Evolutionary conservation across 2,329 filamentous ascomycete genomes (phyloP).

Genomic region (Penicillium thymicola): DNA sequence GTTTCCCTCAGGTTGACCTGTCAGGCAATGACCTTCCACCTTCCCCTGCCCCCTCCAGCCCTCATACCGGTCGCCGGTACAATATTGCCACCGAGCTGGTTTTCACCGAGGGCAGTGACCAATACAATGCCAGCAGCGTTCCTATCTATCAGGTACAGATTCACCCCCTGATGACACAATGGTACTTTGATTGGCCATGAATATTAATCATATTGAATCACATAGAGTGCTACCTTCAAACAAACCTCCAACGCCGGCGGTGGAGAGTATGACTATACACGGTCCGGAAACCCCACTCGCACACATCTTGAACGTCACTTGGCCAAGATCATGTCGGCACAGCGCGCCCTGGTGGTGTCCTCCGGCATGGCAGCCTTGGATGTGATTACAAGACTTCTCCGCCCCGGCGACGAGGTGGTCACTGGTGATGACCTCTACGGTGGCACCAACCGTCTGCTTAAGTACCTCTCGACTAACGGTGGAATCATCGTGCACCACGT

Average conservation of each 20-base stretch:
- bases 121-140: constrained; percentile 93
- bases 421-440: constrained; percentile 97
- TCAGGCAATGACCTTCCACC: constrained; percentile 84
- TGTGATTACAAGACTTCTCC: constrained; percentile 86
- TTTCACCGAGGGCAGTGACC: constrained; percentile 92
- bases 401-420: constrained; percentile 93
- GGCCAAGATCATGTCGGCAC: constrained; percentile 98
- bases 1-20: constrained; percentile 64
- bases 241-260: constrained; percentile 76
- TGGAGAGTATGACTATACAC: constrained; percentile 96
- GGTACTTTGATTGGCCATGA: background rate
- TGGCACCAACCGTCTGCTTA: constrained; percentile 88
- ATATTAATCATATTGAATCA: background rate
- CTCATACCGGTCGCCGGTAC: constrained; percentile 80
- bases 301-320: constrained; percentile 95
- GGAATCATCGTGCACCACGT: constrained; percentile 95
- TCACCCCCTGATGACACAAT: background rate
- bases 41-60: constrained; percentile 89
- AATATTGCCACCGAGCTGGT: constrained; percentile 94
- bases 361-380: constrained; percentile 97
- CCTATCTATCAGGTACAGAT: constrained; percentile 80
- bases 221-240: constrained; percentile 90
- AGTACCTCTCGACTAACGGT: constrained; percentile 83
- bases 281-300: constrained; percentile 93
- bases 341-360: constrained; percentile 84